Evolutionary conservation across 108 stramenopile genomes (phyloP), one percentile per base, ranked within the genome.

Genomic region (Skeletonema menzelii): DNA sequence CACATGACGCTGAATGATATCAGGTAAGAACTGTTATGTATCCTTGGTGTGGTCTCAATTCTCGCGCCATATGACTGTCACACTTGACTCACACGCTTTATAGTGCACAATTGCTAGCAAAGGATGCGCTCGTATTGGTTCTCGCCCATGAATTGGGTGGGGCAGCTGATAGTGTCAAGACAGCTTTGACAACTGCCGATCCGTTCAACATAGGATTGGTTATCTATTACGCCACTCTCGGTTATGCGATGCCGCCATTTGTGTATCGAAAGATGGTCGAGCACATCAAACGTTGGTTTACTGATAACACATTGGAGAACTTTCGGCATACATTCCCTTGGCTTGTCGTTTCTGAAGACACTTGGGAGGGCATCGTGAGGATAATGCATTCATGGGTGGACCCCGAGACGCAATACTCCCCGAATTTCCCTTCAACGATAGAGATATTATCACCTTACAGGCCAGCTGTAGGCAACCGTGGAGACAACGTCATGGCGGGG

Each of bases 311-410:
- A 14, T 26, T 42, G 11, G 70, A 70, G 34, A 10, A 15, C 14
- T 70, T 70, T 63, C 61, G 5, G 20, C 14, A 64, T n/a, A 27
- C 5, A 1, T 70, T 70, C 42, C 70, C 70, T n/a, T 70, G 32
- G 62, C 30, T 70, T 13, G 14, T 30, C 44, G n/a, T 70, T 15
- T 63, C 70, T 10, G 8, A 24, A 6, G 27, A 47, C 26, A 62
- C 70, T 11, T 70, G 70, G 70, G 27, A 35, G 13, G 60, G 44
- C 14, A 44, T 70, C 24, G 8, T 70, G 27, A 28, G 4, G 6
- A 64, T n/a, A 17, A 70, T 70, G 70, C n/a, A 24, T 14, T 60
- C 70, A 15, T 70, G 70, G 70, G 70, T 70, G 8, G 70, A 70
- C 14, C 62, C 70, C 61, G 70, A 70, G 27, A 15, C 15, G 26